Evolutionary conservation across 768 basidiomycete genomes (phyloP).

Genomic region (Phanerochaete carnosa): DNA sequence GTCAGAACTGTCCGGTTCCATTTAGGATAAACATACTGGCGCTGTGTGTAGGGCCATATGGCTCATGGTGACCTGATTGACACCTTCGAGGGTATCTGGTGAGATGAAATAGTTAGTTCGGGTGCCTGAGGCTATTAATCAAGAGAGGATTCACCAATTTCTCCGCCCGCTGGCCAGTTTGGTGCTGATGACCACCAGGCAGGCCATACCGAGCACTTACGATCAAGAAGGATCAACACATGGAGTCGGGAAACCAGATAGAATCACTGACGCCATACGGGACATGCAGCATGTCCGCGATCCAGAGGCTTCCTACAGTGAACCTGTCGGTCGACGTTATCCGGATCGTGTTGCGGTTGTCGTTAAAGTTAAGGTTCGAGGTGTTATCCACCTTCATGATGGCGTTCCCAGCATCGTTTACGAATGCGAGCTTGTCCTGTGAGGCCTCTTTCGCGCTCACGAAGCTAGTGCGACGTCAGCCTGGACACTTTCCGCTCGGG

Average conservation of each 20-base stretch:
- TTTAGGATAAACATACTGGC: constrained; percentile 30
- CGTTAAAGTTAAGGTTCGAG: constrained; percentile 42
- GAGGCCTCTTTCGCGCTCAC: constrained; percentile 41
- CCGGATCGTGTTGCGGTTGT: constrained; percentile 69
- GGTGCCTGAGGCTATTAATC: not conserved
- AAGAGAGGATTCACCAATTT: constrained; percentile 20
- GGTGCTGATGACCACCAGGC: constrained; percentile 57
- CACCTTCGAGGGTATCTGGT: constrained; percentile 76
- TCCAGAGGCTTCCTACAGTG: constrained; percentile 59
- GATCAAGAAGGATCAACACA: constrained; percentile 23
- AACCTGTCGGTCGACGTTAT: constrained; percentile 55
- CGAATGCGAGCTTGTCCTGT: constrained; percentile 52
- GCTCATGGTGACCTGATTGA: constrained; percentile 62
- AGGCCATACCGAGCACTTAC: constrained; percentile 70
- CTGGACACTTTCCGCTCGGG: not conserved
- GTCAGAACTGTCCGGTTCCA: not conserved
- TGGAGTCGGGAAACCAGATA: constrained; percentile 47
- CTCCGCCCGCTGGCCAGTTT: constrained; percentile 61
- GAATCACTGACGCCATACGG: constrained; percentile 52
- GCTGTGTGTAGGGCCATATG: constrained; percentile 76
- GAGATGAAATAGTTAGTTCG: not conserved
- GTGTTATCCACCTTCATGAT: constrained; percentile 78
- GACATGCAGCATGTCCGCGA: constrained; percentile 61
- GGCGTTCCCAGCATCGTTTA: constrained; percentile 67
- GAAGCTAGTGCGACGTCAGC: constrained; percentile 34